Evolutionary conservation across 176 grass and related monocot species (phyloP).

Genomic region (Bolboschoenus planiculmis): DNA sequence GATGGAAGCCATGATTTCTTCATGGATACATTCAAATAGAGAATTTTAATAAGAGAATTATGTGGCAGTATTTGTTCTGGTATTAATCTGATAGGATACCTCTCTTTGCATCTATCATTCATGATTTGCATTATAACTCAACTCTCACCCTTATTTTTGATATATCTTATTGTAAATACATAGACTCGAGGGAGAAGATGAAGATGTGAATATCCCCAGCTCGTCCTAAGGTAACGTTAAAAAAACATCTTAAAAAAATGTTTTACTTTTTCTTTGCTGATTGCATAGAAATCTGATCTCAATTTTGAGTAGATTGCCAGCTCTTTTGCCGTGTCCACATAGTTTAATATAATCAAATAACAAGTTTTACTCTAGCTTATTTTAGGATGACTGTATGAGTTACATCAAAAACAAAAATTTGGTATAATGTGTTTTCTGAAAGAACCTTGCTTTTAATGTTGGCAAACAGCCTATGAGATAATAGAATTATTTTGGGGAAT

Average conservation of each 20-base stretch:
- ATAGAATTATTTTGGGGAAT: no score
- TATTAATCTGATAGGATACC: not conserved
- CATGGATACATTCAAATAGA: not conserved
- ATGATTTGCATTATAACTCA: not conserved
- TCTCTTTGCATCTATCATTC: not conserved
- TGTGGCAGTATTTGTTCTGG: not conserved
- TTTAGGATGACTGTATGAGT: not conserved
- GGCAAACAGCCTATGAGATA: no score
- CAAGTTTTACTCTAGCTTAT: not conserved
- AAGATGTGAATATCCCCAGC: conserved; percentile 6
- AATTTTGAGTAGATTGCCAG: not conserved
- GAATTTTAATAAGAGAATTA: not conserved
- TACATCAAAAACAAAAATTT: not conserved
- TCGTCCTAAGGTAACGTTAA: conserved; percentile 1
- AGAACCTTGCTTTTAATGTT: no score
- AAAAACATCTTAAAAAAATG: not conserved
- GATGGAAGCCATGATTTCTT: not conserved
- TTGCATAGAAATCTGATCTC: not conserved
- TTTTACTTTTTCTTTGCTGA: not conserved
- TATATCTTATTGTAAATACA: not conserved
- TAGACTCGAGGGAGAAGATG: conserved; percentile 20
- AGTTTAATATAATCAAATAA: not conserved
- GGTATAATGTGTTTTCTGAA: not conserved
- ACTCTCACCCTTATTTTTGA: not conserved
- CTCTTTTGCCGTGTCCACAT: not conserved